Evolutionary conservation across 345 rosid species (phyloP), one percentile per base, ranked within the genome.

Genomic region (Eucalyptus lansdowneana): DNA sequence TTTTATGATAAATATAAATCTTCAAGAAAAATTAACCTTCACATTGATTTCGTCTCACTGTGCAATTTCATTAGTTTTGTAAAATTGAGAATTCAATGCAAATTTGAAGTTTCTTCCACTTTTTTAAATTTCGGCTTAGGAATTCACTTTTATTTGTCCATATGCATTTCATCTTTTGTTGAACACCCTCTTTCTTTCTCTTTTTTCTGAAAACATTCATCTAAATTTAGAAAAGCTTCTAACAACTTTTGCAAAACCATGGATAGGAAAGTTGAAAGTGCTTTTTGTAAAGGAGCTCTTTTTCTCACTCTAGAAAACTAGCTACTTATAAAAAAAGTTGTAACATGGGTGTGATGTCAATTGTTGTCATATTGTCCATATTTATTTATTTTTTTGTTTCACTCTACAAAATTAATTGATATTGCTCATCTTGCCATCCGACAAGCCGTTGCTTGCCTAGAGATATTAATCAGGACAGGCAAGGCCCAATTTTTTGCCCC

Each of bases 1-100:
- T 16, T 17, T 69, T 69, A 69, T 16, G 42, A 34, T 69, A 5
- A 69, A 34, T 34, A 17, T 31, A 69, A 69, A 69, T 69, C 44
- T 69, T 14, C 80, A 16, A 69, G 80, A 21, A 34, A 31, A 69
- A 11, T 34, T 69, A 65, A 34, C 40, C 6, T 2, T 6, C 3
- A 1, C 76, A 69, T 65, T 65, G 37, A 65, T 69, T 22, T 69
- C 2, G 13, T 17, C 13, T 69, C 24, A 9, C 3, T 1, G 0
- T 65, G 76, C 76, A n/a, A 65, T n/a, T n/a, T 8, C 37, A n/a
- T 7, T n/a, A 65, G 40, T 65, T 65, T 7, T 65, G 76, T n/a
- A n/a, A 14, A 8, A n/a, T 15, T 15, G 21, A 65, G 9, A 69
- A 5, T 69, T 69, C 7, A 11, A 34, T 1, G 13, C 12, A 11